A percentile compares a stretch with the other conserved stretches of the same genome.
These are phyloP conservation scores for Jacaranda mimosifolia DNA, from an alignment of 257 asterid species.

Conservation along the genomic window DNA sequence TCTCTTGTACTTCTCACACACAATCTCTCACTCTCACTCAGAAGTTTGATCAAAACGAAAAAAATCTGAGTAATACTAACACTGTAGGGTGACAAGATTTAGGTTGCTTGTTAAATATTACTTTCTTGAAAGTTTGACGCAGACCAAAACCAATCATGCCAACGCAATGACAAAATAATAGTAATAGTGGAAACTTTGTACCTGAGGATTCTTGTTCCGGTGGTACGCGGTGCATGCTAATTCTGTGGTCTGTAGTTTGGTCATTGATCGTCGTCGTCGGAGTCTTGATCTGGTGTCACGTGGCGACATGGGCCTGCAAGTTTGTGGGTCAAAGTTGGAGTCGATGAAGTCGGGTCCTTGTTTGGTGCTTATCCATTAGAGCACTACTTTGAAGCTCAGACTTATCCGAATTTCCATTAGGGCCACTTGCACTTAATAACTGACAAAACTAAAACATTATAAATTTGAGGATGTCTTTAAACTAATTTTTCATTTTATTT, in stretches of 20 bases:
- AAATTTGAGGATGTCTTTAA: not conserved
- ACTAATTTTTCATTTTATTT: not conserved
- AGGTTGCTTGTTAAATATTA: constrained; percentile 26
- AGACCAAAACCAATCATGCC: constrained; percentile 40
- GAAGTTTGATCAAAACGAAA: not conserved
- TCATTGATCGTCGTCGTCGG: constrained; percentile 14
- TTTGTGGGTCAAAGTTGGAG: constrained; percentile 35
- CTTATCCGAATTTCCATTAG: constrained; percentile 46
- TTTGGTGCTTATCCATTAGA: constrained; percentile 49
- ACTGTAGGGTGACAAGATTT: not conserved
- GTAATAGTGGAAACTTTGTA: not conserved
- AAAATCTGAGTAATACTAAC: not conserved
- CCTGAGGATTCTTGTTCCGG: constrained; percentile 28
- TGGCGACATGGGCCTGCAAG: constrained; percentile 22
- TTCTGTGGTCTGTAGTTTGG: constrained; percentile 20
- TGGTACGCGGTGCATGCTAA: constrained; percentile 28
- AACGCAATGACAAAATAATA: constrained; percentile 10
- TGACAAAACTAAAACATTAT: not conserved
- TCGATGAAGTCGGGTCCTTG: constrained; percentile 44
- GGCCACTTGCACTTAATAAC: constrained; percentile 36
- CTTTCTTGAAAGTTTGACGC: constrained; percentile 47
- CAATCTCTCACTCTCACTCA: not conserved
- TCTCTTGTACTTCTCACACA: not conserved
- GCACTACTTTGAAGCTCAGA: constrained; percentile 37
- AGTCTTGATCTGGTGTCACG: constrained; percentile 26